phyloP scores from a whole-genome alignment of 768 basidiomycete genomes.

The Pleurotus citrinopileatus region DNA sequence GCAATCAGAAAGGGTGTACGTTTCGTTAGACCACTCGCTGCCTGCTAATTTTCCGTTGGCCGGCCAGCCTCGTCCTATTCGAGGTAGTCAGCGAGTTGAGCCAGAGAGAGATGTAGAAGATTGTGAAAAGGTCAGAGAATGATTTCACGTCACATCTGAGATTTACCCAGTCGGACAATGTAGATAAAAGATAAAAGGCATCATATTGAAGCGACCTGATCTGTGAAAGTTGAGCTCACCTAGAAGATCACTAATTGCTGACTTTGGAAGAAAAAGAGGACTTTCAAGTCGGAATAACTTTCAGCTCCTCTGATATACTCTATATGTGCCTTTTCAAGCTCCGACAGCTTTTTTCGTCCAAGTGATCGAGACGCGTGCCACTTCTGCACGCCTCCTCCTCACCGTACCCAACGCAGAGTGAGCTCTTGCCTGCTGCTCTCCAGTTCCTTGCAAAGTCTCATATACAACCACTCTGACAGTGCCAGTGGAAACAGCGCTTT shows the following conservation, averaged over 20 bases:
- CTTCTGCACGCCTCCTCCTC: background rate
- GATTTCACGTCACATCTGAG: slow-evolving; percentile 47
- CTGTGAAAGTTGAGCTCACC: background rate
- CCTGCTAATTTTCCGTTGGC: too few relatives aligned
- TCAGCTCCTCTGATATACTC: too few relatives aligned
- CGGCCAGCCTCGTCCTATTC: too few relatives aligned
- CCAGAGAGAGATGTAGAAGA: slow-evolving; percentile 14
- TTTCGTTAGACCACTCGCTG: too few relatives aligned
- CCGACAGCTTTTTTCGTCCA: slow-evolving; percentile 2
- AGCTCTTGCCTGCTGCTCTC: too few relatives aligned
- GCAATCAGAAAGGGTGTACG: slow-evolving; percentile 1
- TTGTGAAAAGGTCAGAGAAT: slow-evolving; percentile 30
- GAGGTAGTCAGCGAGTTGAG: slow-evolving; percentile 6
- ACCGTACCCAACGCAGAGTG: too few relatives aligned
- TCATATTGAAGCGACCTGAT: slow-evolving; percentile 37
- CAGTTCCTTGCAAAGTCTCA: too few relatives aligned
- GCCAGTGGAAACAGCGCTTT: slow-evolving; percentile 77
- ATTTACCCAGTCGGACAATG: slow-evolving; percentile 76
- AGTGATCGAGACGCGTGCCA: slow-evolving; percentile 7
- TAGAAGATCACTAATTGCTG: background rate
- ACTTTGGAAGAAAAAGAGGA: too few relatives aligned
- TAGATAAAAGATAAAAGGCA: slow-evolving; percentile 70
- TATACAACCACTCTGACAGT: too few relatives aligned
- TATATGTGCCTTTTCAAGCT: background rate
- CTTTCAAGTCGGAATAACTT: too few relatives aligned